Conservation (phyloP, 2,329 filamentous ascomycete species). For the Ascochyta rabiei region DNA sequence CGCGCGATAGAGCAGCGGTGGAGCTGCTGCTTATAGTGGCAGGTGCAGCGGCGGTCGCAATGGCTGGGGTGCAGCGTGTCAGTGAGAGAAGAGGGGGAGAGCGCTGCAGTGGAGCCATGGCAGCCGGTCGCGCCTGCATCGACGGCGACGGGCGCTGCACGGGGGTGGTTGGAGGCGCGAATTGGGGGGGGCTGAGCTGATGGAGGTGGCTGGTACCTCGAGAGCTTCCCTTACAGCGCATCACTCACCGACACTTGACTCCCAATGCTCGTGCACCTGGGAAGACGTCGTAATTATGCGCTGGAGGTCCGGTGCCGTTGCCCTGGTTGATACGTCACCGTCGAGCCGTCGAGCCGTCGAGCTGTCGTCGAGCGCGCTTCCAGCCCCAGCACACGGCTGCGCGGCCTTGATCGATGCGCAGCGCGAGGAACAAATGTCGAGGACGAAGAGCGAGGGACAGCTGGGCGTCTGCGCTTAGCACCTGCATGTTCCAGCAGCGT, state of each 20-base stretch:
- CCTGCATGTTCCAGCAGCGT: slow-evolving; percentile 8
- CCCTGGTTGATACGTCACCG: slow-evolving; percentile 22
- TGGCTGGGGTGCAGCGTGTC: slow-evolving; percentile 32
- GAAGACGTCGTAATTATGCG: slow-evolving; percentile 9
- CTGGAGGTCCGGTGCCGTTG: slow-evolving; percentile 23
- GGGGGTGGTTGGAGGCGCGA: slow-evolving; percentile 24
- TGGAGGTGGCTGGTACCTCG: slow-evolving; percentile 15
- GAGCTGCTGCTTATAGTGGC: slow-evolving; percentile 24
- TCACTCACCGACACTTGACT: slow-evolving; percentile 17
- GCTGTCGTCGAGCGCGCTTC: slow-evolving; percentile 12
- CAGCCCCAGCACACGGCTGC: slow-evolving; percentile 25
- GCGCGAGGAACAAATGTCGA: slow-evolving; percentile 2
- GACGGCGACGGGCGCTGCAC: no score
- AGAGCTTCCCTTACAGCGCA: slow-evolving; percentile 11
- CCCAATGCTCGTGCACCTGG: slow-evolving; percentile 13
- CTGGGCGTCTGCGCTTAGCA: slow-evolving; percentile 3
- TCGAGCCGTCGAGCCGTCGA: neutral
- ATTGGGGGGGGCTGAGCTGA: slow-evolving; percentile 29
- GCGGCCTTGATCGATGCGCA: slow-evolving; percentile 18
- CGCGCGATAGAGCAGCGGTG: slow-evolving; percentile 22
- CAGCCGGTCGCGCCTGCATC: slow-evolving; percentile 18
- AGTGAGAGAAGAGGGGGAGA: slow-evolving; percentile 26
- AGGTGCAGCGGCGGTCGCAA: slow-evolving; percentile 19
- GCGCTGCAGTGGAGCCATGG: slow-evolving; percentile 32
- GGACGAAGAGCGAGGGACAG: neutral